A percentile compares a stretch with the other conserved stretches of the same genome.
phyloP scores from a whole-genome alignment of 345 rosid genomes.

The Sonneratia caseolaris region DNA sequence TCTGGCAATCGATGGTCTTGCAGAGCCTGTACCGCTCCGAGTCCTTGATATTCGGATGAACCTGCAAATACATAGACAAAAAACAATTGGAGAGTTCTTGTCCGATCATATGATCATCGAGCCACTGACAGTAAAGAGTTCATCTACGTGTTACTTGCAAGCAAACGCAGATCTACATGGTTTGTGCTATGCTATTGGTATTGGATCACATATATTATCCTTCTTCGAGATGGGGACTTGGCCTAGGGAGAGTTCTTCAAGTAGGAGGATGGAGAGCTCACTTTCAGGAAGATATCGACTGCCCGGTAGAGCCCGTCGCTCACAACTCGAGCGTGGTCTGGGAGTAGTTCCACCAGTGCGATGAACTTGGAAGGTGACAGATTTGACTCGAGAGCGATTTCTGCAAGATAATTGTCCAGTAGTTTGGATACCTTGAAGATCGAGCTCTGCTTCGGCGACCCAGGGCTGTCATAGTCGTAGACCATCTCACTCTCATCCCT shows the following conservation, averaged over 20 bases:
- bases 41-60: constrained; percentile 85
- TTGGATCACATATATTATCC: too few relatives aligned
- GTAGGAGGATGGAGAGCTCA: constrained; percentile 12
- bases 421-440: constrained; percentile 88
- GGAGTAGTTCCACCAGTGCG: constrained; percentile 73
- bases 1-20: constrained; percentile 90
- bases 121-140: not conserved
- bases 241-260: not conserved
- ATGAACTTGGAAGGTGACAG: constrained; percentile 69
- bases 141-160: not conserved
- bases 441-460: constrained; percentile 91
- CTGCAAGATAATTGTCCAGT: constrained; percentile 80
- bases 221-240: too few relatives aligned
- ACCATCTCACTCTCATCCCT: constrained; percentile 77
- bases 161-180: not conserved
- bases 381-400: constrained; percentile 77
- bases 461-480: constrained; percentile 80
- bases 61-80: constrained; percentile 26
- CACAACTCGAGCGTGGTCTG: constrained; percentile 85
- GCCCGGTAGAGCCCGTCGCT: constrained; percentile 94
- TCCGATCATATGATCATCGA: too few relatives aligned
- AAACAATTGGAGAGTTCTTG: not conserved
- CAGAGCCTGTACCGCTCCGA: constrained; percentile 82
- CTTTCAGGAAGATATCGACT: constrained; percentile 84
- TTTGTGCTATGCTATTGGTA: not conserved